Percentiles rank a stretch among this genome's conserved stretches.
phyloP scores from a whole-genome alignment of 2,329 filamentous ascomycete species.

The Fusarium agapanthi region DNA sequence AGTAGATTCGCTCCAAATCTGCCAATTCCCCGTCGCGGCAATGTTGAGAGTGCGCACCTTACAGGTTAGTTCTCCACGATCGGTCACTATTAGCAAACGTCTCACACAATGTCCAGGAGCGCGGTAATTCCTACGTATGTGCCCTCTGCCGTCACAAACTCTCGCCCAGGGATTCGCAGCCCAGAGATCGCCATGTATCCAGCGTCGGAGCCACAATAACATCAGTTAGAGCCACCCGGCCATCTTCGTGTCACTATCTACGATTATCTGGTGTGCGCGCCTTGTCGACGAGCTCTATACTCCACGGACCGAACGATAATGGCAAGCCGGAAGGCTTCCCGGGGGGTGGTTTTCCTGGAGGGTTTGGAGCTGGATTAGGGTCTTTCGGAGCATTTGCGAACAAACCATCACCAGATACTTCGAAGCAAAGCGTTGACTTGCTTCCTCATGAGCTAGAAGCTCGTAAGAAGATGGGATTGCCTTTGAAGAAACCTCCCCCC shows the following conservation, averaged over 20 bases:
- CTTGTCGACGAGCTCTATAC: constrained; percentile 42
- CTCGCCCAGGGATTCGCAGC: constrained; percentile 27
- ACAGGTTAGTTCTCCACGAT: constrained; percentile 46
- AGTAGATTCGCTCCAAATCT: constrained; percentile 25
- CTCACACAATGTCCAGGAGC: constrained; percentile 44
- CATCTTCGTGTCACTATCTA: background rate
- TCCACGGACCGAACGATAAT: constrained; percentile 31
- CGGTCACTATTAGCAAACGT: background rate
- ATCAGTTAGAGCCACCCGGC: background rate
- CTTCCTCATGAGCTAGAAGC: constrained; percentile 53
- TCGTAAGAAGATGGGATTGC: constrained; percentile 40
- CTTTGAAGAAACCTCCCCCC: constrained; percentile 23
- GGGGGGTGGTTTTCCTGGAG: constrained; percentile 31
- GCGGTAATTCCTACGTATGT: constrained; percentile 53
- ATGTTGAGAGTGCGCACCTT: constrained; percentile 56
- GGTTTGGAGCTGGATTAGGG: constrained; percentile 34
- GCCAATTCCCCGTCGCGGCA: constrained; percentile 37
- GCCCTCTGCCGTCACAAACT: constrained; percentile 49
- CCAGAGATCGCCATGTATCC: constrained; percentile 25
- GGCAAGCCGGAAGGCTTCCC: constrained; percentile 37
- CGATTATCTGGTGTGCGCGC: constrained; percentile 28
- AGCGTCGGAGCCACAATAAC: constrained; percentile 15
- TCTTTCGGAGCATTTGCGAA: constrained; percentile 38
- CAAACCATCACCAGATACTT: background rate
- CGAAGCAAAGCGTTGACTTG: constrained; percentile 31